Conservation (phyloP, 345 rosid species). For the Eucalyptus pauciflora region DNA sequence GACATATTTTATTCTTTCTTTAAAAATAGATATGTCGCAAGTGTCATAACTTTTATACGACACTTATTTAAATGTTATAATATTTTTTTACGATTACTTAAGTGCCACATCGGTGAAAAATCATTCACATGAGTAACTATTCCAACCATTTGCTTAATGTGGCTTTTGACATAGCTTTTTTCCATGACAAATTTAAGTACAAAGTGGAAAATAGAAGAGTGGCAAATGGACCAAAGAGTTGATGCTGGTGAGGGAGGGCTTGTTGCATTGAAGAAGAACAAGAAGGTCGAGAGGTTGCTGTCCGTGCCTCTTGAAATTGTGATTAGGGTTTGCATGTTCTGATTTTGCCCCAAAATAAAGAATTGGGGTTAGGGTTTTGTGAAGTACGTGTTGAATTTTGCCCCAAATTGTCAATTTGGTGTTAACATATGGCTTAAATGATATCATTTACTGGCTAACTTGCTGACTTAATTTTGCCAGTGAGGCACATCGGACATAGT, state of each 20-base stretch:
- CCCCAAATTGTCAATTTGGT: not conserved
- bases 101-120: fast-evolving
- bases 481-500: not conserved
- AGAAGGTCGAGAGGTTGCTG: not conserved
- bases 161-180: too few species aligned
- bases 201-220: too few species aligned
- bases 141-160: too few species aligned
- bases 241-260: not conserved
- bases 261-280: not conserved
- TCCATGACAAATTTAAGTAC: too few species aligned
- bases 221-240: not conserved
- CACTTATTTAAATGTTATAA: too few species aligned
- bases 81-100: too few species aligned
- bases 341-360: not conserved
- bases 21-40: too few species aligned
- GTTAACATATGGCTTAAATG: not conserved
- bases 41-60: too few species aligned
- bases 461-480: not conserved
- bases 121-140: too few species aligned
- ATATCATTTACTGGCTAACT: not conserved
- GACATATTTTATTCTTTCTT: too few species aligned
- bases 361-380: not conserved
- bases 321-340: not conserved
- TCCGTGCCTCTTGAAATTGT: not conserved
- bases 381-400: not conserved